These are phyloP conservation scores for Colletotrichum sp. DNA, from an alignment of 2,329 filamentous ascomycete species.

Conservation along the genomic window DNA sequence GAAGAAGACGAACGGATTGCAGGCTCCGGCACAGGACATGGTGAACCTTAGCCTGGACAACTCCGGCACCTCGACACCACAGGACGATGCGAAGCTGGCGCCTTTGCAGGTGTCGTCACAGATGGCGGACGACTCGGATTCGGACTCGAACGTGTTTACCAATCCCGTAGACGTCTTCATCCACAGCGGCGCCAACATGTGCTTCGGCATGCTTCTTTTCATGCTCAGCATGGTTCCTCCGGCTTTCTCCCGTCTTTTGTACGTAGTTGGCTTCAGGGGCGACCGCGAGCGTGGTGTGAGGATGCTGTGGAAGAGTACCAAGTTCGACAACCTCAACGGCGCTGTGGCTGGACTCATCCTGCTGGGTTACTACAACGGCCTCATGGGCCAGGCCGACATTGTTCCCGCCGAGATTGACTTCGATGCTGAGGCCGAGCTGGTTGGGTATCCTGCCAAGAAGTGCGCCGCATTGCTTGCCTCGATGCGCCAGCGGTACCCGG, in stretches of 20 bases:
- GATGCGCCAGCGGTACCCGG: conserved; percentile 81
- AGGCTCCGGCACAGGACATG: neutral
- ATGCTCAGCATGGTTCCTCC: conserved; percentile 94
- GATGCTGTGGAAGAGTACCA: conserved; percentile 90
- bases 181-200: conserved; percentile 87
- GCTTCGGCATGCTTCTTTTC: conserved; percentile 84
- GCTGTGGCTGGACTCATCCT: conserved; percentile 84
- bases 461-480: conserved; percentile 71
- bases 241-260: conserved; percentile 83
- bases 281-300: conserved; percentile 82
- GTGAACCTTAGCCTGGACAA: conserved; percentile 9
- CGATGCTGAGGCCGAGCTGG: conserved; percentile 59
- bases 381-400: conserved; percentile 88
- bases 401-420: conserved; percentile 66
- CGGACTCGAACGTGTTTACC: conserved; percentile 54
- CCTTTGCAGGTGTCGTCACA: conserved; percentile 10
- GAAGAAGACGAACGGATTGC: conserved; percentile 38
- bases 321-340: conserved; percentile 89
- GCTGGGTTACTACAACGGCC: conserved; percentile 85
- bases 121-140: conserved; percentile 17
- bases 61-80: conserved; percentile 9
- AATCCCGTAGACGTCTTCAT: conserved; percentile 86
- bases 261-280: conserved; percentile 88
- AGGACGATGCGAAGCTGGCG: conserved; percentile 6
- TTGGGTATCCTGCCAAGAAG: conserved; percentile 74